Evolutionary conservation across 176 grass and related monocot genomes (phyloP).

Genomic region (Echinochloa phyllopogon): DNA sequence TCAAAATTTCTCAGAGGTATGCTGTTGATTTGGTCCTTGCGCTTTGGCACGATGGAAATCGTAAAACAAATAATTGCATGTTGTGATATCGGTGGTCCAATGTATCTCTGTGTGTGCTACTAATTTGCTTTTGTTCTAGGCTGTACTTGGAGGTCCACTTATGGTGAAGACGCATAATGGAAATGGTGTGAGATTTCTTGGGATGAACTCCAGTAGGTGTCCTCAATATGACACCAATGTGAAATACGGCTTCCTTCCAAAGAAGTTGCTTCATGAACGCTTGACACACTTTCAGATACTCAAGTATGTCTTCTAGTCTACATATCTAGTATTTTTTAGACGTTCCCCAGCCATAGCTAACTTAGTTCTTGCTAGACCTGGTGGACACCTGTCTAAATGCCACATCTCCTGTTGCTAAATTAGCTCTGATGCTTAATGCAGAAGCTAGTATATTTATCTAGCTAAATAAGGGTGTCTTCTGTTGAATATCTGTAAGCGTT

Average conservation of each 20-base stretch:
- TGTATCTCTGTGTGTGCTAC: background rate
- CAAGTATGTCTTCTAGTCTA: background rate
- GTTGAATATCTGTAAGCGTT: background rate
- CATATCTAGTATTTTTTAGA: conserved; percentile 1
- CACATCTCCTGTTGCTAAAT: background rate
- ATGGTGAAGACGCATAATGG: background rate
- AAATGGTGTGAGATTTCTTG: background rate
- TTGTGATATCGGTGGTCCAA: background rate
- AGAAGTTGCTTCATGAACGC: background rate
- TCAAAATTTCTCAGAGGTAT: conserved; percentile 1
- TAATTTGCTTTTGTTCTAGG: conserved; percentile 25
- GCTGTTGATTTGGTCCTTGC: background rate
- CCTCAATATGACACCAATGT: background rate
- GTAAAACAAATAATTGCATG: background rate
- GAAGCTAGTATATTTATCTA: background rate
- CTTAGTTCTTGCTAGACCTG: conserved; percentile 6
- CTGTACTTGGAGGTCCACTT: conserved; percentile 43
- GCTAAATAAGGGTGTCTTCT: background rate
- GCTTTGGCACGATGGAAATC: background rate
- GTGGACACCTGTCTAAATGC: background rate
- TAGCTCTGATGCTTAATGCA: background rate
- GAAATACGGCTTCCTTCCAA: background rate
- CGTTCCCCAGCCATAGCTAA: background rate
- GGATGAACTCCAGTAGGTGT: background rate
- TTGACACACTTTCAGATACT: conserved; percentile 13